phyloP scores from a whole-genome alignment of 805 yeast genomes.

The Hemisphaericaspora nanyangensis region DNA sequence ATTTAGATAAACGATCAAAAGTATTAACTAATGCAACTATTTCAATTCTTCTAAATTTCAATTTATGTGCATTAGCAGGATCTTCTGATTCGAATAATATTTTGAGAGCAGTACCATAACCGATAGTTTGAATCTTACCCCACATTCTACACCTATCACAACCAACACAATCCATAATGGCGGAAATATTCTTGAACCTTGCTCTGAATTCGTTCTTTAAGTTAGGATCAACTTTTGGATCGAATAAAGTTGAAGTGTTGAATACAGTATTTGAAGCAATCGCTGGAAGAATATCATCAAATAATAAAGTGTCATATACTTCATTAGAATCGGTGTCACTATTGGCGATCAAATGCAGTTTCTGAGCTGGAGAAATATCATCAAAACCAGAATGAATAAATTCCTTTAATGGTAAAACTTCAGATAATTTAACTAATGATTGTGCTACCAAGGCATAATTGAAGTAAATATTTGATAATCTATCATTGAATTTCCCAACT shows the following conservation, averaged over 20 bases:
- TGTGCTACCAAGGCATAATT: slow-evolving; percentile 86
- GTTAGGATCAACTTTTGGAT: slow-evolving; percentile 41
- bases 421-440: slow-evolving; percentile 61
- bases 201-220: slow-evolving; percentile 82
- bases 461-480: slow-evolving; percentile 85
- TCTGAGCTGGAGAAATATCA: slow-evolving; percentile 10
- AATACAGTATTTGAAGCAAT: slow-evolving; percentile 41
- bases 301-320: slow-evolving; percentile 17
- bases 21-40: slow-evolving; percentile 89
- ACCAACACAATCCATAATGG: slow-evolving; percentile 97
- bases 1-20: slow-evolving; percentile 85
- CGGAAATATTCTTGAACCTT: slow-evolving; percentile 84
- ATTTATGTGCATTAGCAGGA: slow-evolving; percentile 49
- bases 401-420: slow-evolving; percentile 25
- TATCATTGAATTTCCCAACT: slow-evolving; percentile 86
- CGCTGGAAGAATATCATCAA: slow-evolving; percentile 34
- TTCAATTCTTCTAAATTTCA: slow-evolving; percentile 71
- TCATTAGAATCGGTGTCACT: slow-evolving; percentile 31
- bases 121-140: slow-evolving; percentile 97
- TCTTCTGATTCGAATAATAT: slow-evolving; percentile 73
- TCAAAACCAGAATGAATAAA: slow-evolving; percentile 22
- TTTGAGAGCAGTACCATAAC: slow-evolving; percentile 95
- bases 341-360: slow-evolving; percentile 33
- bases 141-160: slow-evolving; percentile 97
- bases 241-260: slow-evolving; percentile 44